Conservation (phyloP, 306 rosid species). For the Senna tora region DNA sequence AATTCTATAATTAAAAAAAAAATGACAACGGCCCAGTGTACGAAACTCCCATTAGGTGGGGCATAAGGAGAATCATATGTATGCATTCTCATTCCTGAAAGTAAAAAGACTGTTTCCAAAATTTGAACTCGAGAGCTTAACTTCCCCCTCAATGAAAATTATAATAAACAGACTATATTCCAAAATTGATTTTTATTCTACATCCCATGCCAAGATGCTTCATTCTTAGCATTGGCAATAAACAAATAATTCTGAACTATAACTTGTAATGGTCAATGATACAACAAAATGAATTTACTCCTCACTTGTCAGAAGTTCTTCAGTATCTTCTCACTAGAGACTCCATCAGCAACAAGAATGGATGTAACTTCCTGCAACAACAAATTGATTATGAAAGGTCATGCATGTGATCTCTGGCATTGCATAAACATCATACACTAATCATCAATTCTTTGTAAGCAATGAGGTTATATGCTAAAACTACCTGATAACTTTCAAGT, state of each 20-base stretch:
- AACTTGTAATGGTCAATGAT: conserved; percentile 37
- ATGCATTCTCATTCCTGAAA: too few relatives aligned
- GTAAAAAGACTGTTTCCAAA: too few relatives aligned
- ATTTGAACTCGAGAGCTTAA: too few relatives aligned
- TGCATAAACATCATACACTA: neutral
- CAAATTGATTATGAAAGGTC: conserved; percentile 6
- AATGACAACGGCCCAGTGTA: too few relatives aligned
- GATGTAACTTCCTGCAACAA: conserved; percentile 86
- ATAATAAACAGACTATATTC: conserved; percentile 30
- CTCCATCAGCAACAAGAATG: conserved; percentile 84
- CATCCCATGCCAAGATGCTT: conserved; percentile 54
- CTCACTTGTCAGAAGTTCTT: conserved; percentile 70
- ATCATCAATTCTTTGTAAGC: neutral
- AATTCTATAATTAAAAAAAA: too few relatives aligned
- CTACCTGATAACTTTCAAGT: neutral
- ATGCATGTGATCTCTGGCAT: conserved; percentile 4
- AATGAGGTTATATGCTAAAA: neutral
- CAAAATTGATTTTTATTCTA: conserved; percentile 52
- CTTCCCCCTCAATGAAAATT: conserved; percentile 26
- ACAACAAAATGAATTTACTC: conserved; percentile 51
- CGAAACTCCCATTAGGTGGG: too few relatives aligned
- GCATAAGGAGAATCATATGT: too few relatives aligned
- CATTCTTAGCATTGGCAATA: conserved; percentile 51
- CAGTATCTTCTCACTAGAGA: conserved; percentile 78
- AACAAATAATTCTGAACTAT: conserved; percentile 43